Conservation (phyloP, 176 grass and related monocot species). For the Carex scoparia region DNA sequence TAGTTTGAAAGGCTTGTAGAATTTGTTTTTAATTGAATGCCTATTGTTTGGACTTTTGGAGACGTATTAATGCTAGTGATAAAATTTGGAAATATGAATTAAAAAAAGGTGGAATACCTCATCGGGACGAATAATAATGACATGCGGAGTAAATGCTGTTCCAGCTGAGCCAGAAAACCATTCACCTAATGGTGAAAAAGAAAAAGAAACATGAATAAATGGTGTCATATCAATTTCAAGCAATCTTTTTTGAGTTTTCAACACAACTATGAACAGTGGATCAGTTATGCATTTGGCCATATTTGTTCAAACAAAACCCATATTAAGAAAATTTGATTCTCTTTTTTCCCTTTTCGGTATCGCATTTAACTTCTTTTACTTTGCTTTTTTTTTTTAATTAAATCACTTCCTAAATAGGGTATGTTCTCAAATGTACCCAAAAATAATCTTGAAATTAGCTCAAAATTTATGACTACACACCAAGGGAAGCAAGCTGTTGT, state of each 20-base stretch:
- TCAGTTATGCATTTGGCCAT: not conserved
- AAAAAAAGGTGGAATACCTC: slow-evolving; percentile 9
- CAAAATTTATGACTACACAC: slow-evolving; percentile 22
- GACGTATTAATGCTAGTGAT: not conserved
- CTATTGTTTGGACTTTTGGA: not conserved
- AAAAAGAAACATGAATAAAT: not conserved
- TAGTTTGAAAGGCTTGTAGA: not conserved
- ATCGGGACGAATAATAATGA: slow-evolving; percentile 47
- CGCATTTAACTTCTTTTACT: not conserved
- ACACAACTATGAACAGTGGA: not conserved
- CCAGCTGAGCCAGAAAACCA: slow-evolving; percentile 73
- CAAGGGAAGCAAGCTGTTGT: slow-evolving; percentile 44
- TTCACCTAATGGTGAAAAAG: slow-evolving; percentile 36
- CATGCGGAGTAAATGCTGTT: slow-evolving; percentile 78
- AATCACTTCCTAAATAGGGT: not conserved
- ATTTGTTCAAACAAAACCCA: not conserved
- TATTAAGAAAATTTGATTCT: not conserved
- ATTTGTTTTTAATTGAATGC: not conserved
- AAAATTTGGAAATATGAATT: not conserved
- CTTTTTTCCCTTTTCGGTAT: not conserved
- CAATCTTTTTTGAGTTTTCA: slow-evolving; percentile 19
- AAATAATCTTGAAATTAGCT: not conserved
- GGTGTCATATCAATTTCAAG: not conserved
- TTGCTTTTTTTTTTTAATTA: not conserved
- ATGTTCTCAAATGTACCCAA: not conserved